phyloP scores from a whole-genome alignment of 2,329 filamentous ascomycete genomes.

The Fusarium sacchari region DNA sequence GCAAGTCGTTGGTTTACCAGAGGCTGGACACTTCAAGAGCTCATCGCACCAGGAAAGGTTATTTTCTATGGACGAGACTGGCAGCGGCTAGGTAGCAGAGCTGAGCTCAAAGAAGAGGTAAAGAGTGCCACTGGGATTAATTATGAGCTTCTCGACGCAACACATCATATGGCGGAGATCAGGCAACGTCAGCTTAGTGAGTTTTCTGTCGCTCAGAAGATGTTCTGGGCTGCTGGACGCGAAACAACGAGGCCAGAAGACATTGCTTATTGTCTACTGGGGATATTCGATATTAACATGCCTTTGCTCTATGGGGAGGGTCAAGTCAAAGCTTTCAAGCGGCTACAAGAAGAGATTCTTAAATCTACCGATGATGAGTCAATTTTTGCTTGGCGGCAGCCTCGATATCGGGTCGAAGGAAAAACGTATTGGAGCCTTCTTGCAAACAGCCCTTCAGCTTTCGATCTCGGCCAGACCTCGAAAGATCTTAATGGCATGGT shows the following conservation, averaged over 20 bases:
- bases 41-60: slow-evolving; percentile 42
- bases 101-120: slow-evolving; percentile 33
- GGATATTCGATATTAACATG: slow-evolving; percentile 49
- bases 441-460: slow-evolving; percentile 41
- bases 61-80: slow-evolving; percentile 42
- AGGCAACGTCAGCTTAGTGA: slow-evolving; percentile 8
- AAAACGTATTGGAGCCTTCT: slow-evolving; percentile 44
- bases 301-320: slow-evolving; percentile 49
- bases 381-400: slow-evolving; percentile 43
- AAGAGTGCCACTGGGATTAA: slow-evolving; percentile 32
- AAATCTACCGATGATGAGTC: slow-evolving; percentile 45
- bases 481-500: slow-evolving; percentile 30
- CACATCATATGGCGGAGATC: slow-evolving; percentile 13
- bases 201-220: slow-evolving; percentile 42
- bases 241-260: slow-evolving; percentile 46
- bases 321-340: slow-evolving; percentile 40
- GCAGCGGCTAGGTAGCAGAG: slow-evolving; percentile 28
- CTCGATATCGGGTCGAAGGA: slow-evolving; percentile 14
- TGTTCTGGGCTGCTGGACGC: slow-evolving; percentile 47
- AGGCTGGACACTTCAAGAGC: slow-evolving; percentile 47
- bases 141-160: slow-evolving; percentile 26
- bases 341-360: slow-evolving; percentile 45
- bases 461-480: slow-evolving; percentile 34
- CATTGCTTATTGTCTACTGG: slow-evolving; percentile 47
- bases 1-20: slow-evolving; percentile 42